Base-by-base conservation (phyloP, 495 filamentous ascomycete species). In the Xanthoparmelia taractica region DNA sequence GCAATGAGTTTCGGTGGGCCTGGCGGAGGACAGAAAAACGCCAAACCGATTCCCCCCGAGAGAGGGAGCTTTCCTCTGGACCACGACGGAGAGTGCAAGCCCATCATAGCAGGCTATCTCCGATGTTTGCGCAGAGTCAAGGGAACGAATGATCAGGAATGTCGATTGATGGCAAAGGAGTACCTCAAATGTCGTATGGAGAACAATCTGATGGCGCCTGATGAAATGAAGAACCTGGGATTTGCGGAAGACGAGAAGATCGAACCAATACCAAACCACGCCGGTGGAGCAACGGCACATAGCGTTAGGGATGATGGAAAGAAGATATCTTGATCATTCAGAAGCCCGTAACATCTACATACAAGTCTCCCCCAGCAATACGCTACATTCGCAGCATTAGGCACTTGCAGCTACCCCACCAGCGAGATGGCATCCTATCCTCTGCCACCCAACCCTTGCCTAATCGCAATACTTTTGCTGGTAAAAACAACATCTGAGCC, bases 171-270 rank as follows among this genome's bases (percentile, higher is more conserved):
- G 62, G 90, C 92, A 31, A 97, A 96, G 74, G 82, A 83, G 18
- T 98, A 98, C 73, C 75, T 98, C 59, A 74, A 82, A 47, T 98
- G 94, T 73, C 85, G 94, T 47, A 98, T 98, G 94, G 94, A 98
- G 63, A 96, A 92, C 70, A 96, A 96, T 71, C 79, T 98, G 38
- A 98, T 98, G 94, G 91, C 91, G 25, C 89, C 84, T 59, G 94
- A 98, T 70, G 86, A 93, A 60, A 90, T 97, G 70, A 88, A 88
- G 75, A 98, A 98, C 67, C 78, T 98, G 31, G 94, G 94, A 1
- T 92, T 95, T 63, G 76, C 77, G 17, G 89, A 90, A 36, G 75
- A 81, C 50, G 72, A 79, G 12, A 70, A 75, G 27, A 18, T 48
- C 34, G 48, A 68, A 20, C 38, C 34, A 15, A 61, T 59, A 34